Evolutionary conservation across 2,329 filamentous ascomycete species (phyloP).

Genomic region (Monilinia fructigena): DNA sequence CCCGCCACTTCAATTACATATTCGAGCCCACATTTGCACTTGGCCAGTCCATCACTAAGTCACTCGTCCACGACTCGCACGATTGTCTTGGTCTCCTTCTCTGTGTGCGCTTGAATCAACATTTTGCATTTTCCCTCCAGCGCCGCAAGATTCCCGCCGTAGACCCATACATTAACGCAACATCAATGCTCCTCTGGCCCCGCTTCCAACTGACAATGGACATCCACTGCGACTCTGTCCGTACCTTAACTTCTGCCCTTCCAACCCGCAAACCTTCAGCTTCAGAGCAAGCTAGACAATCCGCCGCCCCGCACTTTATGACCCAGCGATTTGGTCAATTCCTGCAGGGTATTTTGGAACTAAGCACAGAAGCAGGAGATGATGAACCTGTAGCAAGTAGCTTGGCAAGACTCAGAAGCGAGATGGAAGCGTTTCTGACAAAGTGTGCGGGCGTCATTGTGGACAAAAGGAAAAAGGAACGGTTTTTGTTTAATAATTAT

Average conservation of each 20-base stretch:
- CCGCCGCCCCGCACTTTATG: slow-evolving; percentile 82
- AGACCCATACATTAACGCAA: slow-evolving; percentile 90
- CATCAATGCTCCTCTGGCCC: slow-evolving; percentile 95
- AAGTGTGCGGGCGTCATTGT: slow-evolving; percentile 74
- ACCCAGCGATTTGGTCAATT: slow-evolving; percentile 97
- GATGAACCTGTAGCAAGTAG: slow-evolving; percentile 89
- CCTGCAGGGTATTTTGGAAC: slow-evolving; percentile 74
- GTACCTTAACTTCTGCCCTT: slow-evolving; percentile 55
- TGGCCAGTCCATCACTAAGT: slow-evolving; percentile 73
- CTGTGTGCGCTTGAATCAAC: slow-evolving; percentile 91
- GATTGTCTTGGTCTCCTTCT: slow-evolving; percentile 85
- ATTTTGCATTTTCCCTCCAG: slow-evolving; percentile 91
- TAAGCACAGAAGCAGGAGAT: slow-evolving; percentile 88
- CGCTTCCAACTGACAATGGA: slow-evolving; percentile 94
- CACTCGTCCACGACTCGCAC: slow-evolving; percentile 71
- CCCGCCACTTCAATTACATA: slow-evolving; percentile 80
- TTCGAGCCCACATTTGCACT: slow-evolving; percentile 89
- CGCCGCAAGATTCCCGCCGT: slow-evolving; percentile 84
- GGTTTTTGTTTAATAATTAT: slow-evolving; percentile 96
- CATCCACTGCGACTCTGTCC: slow-evolving; percentile 83
- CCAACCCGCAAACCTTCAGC: slow-evolving; percentile 46
- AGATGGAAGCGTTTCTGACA: slow-evolving; percentile 79
- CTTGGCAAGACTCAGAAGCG: slow-evolving; percentile 70
- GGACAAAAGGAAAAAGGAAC: slow-evolving; percentile 76
- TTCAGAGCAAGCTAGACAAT: slow-evolving; percentile 58